Evolutionary conservation across 192 early-diverging fungal genomes (phyloP).

Genomic region (Coemansia sp.): DNA sequence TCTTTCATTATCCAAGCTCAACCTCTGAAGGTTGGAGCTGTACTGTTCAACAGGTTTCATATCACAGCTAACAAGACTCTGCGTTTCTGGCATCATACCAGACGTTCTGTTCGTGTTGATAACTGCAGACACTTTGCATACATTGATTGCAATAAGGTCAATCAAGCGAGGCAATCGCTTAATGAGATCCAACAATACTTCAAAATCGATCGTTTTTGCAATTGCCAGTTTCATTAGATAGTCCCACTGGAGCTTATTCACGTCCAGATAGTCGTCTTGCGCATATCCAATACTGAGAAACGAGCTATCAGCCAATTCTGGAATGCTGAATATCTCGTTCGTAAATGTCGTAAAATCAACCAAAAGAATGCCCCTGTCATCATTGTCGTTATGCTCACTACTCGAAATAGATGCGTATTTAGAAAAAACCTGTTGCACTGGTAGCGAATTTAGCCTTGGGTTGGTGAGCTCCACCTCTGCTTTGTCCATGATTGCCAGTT

Average conservation of each 20-base stretch:
- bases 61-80: not conserved
- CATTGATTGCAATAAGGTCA: slow-evolving; percentile 3
- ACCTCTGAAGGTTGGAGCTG: not conserved
- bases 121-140: not conserved
- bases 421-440: not conserved
- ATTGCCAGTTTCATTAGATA: not conserved
- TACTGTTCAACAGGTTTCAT: not conserved
- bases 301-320: not conserved
- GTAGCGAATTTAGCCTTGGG: not conserved
- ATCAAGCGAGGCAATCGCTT: not conserved
- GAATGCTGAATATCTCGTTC: slow-evolving; percentile 5
- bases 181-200: not conserved
- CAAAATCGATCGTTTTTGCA: not conserved
- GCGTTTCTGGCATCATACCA: not conserved
- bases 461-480: slow-evolving; percentile 3
- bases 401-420: not conserved
- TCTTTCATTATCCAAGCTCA: slow-evolving; percentile 1
- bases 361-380: not conserved
- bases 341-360: slow-evolving; percentile 3
- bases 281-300: not conserved
- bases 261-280: not conserved
- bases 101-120: not conserved
- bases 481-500: slow-evolving; percentile 3
- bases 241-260: not conserved
- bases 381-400: not conserved